These are phyloP conservation scores for Saccharomycopsis sp. DNA, from an alignment of 805 yeast genomes.

Conservation along the genomic window DNA sequence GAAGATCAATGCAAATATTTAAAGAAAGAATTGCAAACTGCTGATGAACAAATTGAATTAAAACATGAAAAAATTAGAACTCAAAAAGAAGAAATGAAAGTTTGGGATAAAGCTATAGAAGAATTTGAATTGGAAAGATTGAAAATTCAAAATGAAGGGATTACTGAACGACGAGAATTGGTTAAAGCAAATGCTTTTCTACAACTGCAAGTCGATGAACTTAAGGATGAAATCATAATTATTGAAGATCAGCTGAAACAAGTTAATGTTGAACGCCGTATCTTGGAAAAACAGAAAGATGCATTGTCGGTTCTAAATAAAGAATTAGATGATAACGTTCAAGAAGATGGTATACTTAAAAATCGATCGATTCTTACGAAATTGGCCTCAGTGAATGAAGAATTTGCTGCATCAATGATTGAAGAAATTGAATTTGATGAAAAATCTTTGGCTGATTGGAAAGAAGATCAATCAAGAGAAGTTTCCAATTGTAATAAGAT, in stretches of 20 bases:
- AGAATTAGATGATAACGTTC: conserved; percentile 1
- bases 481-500: conserved; percentile 10
- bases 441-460: conserved; percentile 5
- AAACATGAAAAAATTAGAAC: conserved; percentile 1
- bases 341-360: conserved; percentile 11
- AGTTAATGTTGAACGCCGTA: conserved; percentile 2
- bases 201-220: neutral
- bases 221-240: neutral
- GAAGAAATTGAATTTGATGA: conserved; percentile 4
- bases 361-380: too few relatives aligned
- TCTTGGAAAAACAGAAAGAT: conserved; percentile 9
- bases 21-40: conserved; percentile 10
- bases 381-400: neutral
- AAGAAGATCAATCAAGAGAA: conserved; percentile 9
- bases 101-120: conserved; percentile 11
- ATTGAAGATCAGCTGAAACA: conserved; percentile 11
- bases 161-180: neutral
- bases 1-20: conserved; percentile 15
- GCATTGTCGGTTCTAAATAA: conserved; percentile 4
- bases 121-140: neutral
- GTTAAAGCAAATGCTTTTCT: conserved; percentile 2
- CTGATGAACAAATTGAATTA: conserved; percentile 2
- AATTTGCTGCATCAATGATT: neutral
- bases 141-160: conserved; percentile 2
- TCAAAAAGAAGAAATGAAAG: conserved; percentile 7